Evolutionary conservation across 176 grass and related monocot species (phyloP).

Genomic region (Bothriochloa decipiens): DNA sequence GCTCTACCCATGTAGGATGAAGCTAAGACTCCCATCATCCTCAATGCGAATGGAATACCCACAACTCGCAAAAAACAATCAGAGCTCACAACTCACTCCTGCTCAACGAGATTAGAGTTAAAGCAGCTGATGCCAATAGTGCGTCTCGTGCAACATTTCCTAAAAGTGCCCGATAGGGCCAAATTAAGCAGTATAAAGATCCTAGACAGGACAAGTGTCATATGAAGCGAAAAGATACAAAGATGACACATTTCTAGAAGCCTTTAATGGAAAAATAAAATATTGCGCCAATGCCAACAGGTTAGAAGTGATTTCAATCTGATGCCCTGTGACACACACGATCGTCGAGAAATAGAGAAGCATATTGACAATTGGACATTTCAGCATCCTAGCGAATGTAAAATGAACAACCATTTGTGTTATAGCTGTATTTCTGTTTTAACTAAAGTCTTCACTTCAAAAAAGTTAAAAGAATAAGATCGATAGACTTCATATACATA

Average conservation of each 20-base stretch:
- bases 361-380: too few relatives aligned
- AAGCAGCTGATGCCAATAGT: background rate
- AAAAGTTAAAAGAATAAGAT: background rate
- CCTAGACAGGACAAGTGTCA: background rate
- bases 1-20: background rate
- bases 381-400: background rate
- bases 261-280: background rate
- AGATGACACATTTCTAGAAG: background rate
- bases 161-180: too few relatives aligned
- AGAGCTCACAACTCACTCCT: background rate
- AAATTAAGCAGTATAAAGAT: background rate
- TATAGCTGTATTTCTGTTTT: slow-evolving; percentile 13
- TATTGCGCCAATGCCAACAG: background rate
- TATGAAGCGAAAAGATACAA: background rate
- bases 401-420: background rate
- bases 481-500: slow-evolving; percentile 44
- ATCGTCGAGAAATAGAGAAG: background rate
- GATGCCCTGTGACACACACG: background rate
- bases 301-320: background rate
- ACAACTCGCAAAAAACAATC: background rate
- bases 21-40: background rate
- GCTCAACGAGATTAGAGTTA: slow-evolving; percentile 11
- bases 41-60: background rate
- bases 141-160: too few relatives aligned
- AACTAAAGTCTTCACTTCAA: slow-evolving; percentile 25